Conservation (phyloP, 1,284 basidiomycete genomes). For the Cutaneotrichosporon cutaneum region DNA sequence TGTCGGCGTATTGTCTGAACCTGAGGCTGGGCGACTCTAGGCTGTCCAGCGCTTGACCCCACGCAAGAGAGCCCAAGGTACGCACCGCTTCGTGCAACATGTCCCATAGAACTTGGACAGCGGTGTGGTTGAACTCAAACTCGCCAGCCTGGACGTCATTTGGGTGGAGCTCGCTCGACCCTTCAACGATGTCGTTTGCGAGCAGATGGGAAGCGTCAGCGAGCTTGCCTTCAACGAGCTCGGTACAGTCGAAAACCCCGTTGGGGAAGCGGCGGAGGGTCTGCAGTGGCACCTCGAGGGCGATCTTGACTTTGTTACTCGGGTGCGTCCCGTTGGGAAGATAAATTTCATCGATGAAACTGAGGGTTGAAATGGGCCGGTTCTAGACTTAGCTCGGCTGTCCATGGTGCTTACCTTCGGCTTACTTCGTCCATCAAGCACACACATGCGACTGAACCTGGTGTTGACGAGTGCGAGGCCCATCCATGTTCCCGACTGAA, state of each 20-base stretch:
- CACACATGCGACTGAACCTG: slow-evolving; percentile 10
- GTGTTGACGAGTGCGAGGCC: slow-evolving; percentile 6
- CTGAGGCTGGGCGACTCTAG: not conserved
- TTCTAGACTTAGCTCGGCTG: not conserved
- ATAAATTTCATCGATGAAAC: not conserved
- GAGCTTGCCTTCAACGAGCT: not conserved
- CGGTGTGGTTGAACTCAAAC: not conserved
- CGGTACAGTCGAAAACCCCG: not conserved
- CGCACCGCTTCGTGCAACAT: not conserved
- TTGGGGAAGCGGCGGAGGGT: not conserved
- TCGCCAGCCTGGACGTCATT: not conserved
- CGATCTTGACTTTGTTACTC: not conserved
- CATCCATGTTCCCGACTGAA: slow-evolving; percentile 9
- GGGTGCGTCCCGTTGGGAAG: not conserved
- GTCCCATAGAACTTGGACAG: slow-evolving; percentile 1
- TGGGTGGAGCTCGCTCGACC: not conserved
- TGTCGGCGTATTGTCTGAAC: not conserved
- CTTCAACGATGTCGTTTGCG: slow-evolving; percentile 1
- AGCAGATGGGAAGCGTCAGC: not conserved
- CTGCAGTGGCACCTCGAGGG: not conserved
- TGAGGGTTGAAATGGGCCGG: not conserved
- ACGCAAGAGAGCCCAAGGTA: not conserved
- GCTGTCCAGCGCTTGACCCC: not conserved
- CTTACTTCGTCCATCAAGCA: slow-evolving; percentile 1
- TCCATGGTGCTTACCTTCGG: no score